Conservation (phyloP, 768 basidiomycete species). For the Lentinula boryana region DNA sequence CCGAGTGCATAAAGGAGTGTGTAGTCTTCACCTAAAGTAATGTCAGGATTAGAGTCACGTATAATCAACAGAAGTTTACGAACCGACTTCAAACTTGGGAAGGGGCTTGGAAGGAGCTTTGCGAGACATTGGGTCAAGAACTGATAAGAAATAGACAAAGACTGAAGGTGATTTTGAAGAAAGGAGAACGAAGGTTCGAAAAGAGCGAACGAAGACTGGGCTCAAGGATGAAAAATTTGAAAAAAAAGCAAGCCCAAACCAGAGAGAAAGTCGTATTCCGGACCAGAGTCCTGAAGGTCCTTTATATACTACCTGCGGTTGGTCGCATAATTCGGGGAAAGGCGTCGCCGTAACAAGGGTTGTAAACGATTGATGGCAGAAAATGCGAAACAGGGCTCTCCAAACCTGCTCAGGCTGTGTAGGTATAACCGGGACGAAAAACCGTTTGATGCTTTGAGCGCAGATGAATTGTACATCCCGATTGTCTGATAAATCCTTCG, state of each 20-base stretch:
- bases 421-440: neutral
- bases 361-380: neutral
- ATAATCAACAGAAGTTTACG: neutral
- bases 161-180: neutral
- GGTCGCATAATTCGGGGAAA: neutral
- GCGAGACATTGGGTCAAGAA: constrained; percentile 39
- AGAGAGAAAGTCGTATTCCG: neutral
- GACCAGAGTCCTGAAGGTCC: neutral
- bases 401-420: neutral
- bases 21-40: constrained; percentile 57
- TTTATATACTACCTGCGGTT: neutral
- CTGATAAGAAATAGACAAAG: neutral
- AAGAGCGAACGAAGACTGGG: neutral
- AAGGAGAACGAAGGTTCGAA: neutral
- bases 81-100: constrained; percentile 71
- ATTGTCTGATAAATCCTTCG: neutral
- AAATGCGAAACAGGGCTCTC: neutral
- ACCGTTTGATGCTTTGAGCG: neutral
- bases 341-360: neutral
- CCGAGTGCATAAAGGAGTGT: constrained; percentile 69
- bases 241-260: neutral
- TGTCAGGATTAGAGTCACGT: constrained; percentile 1
- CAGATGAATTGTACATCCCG: too few relatives aligned
- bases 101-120: constrained; percentile 57
- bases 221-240: neutral